Conservation (phyloP, 345 rosid species). For the Gossypium anomalum region DNA sequence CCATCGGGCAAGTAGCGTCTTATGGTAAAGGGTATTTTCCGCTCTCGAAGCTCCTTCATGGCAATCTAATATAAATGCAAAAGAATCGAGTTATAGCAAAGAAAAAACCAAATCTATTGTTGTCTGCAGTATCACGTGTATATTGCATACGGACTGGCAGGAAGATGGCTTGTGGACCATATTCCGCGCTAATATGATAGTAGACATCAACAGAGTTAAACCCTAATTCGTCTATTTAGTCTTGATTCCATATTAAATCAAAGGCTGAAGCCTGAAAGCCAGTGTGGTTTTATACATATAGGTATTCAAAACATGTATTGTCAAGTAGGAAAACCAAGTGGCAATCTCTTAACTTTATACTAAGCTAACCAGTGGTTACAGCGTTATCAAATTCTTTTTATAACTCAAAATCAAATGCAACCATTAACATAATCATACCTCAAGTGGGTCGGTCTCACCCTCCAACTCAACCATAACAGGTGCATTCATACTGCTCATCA, state of each 20-base stretch:
- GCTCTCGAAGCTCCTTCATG: constrained; percentile 84
- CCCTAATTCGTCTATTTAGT: neutral
- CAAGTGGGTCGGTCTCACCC: constrained; percentile 90
- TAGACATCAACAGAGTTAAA: neutral
- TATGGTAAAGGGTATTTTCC: constrained; percentile 84
- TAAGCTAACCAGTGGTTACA: neutral
- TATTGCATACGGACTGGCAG: neutral
- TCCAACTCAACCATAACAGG: constrained; percentile 95
- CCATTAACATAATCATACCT: constrained; percentile 35
- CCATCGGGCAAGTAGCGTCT: constrained; percentile 81
- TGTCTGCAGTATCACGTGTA: too few relatives aligned
- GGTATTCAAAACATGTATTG: neutral
- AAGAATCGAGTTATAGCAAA: constrained; percentile 12
- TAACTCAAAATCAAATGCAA: neutral
- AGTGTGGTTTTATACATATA: neutral
- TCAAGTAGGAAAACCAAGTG: neutral
- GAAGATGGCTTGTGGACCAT: neutral
- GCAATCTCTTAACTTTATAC: neutral
- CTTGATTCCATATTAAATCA: neutral
- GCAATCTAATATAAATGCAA: constrained; percentile 50
- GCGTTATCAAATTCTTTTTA: neutral
- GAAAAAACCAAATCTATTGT: neutral
- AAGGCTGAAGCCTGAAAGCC: neutral
- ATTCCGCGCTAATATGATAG: neutral
- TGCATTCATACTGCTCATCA: constrained; percentile 78